A percentile compares a stretch with the other conserved stretches of the same genome.
Conservation (phyloP, 2,329 filamentous ascomycete genomes). For the Trichoderma afroharzianum region DNA sequence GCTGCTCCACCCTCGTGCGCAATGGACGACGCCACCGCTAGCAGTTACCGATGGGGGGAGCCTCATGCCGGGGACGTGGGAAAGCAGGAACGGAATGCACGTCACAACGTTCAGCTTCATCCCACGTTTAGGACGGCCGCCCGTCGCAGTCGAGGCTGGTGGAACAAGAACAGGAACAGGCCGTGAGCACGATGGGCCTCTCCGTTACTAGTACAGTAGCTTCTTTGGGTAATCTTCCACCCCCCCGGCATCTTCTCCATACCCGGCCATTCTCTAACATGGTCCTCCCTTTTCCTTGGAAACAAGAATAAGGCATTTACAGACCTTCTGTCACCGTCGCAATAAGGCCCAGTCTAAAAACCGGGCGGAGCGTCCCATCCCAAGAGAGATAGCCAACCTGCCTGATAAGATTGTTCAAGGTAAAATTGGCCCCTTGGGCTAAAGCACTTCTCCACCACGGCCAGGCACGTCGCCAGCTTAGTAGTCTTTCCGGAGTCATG, state of each 20-base stretch:
- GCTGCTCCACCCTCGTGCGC: conserved; percentile 2
- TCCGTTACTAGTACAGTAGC: neutral
- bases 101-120: conserved; percentile 1
- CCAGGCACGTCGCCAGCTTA: neutral
- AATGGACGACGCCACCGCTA: conserved; percentile 7
- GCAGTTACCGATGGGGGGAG: conserved; percentile 9
- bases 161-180: neutral
- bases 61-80: conserved; percentile 8
- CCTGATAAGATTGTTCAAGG: neutral
- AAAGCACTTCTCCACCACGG: neutral
- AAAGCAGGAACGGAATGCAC: conserved; percentile 1
- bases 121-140: neutral
- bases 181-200: neutral
- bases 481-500: neutral
- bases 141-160: conserved; percentile 5
- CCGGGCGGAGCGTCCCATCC: neutral
- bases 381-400: neutral
- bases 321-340: conserved; percentile 1
- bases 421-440: neutral
- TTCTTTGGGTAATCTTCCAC: neutral
- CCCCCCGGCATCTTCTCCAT: neutral
- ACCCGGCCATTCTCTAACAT: neutral
- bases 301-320: neutral
- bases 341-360: neutral
- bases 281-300: neutral